Conservation (phyloP, 1,284 basidiomycete genomes). For the Xerocomus cyaneibrunnescens region DNA sequence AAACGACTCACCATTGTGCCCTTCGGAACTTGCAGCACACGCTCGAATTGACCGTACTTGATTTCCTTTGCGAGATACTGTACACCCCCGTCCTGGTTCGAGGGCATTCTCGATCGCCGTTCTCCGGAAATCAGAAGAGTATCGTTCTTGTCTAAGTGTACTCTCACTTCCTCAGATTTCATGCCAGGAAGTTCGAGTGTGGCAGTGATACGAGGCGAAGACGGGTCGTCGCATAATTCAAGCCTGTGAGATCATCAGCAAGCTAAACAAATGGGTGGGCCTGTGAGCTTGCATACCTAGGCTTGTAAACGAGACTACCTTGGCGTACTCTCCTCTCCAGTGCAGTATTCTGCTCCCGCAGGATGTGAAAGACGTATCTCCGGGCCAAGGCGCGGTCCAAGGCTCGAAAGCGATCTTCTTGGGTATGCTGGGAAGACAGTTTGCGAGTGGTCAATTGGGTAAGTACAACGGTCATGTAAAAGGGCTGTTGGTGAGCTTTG, state of each 20-base stretch:
- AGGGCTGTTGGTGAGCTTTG: neutral
- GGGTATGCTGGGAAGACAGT: conserved; percentile 24
- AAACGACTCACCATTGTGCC: conserved; percentile 31
- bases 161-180: conserved; percentile 33
- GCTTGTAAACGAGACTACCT: conserved; percentile 35
- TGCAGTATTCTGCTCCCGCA: conserved; percentile 27
- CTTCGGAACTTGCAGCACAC: conserved; percentile 32
- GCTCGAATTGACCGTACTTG: conserved; percentile 34
- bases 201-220: conserved; percentile 32
- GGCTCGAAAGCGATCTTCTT: conserved; percentile 34
- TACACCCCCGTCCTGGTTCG: conserved; percentile 16
- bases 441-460: conserved; percentile 23
- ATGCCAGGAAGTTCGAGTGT: conserved; percentile 34
- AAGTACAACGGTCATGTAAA: conserved; percentile 26
- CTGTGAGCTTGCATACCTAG: conserved; percentile 29
- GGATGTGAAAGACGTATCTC: conserved; percentile 28
- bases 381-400: conserved; percentile 35
- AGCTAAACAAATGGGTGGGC: conserved; percentile 1
- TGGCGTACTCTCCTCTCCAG: conserved; percentile 27
- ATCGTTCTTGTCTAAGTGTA: conserved; percentile 26
- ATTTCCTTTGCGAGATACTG: conserved; percentile 30
- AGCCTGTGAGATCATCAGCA: conserved; percentile 23
- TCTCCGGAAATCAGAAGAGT: conserved; percentile 33
- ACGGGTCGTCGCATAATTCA: conserved; percentile 34
- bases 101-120: conserved; percentile 17